phyloP scores from a whole-genome alignment of 1,284 basidiomycete species.

The Microbotryum saponariae region DNA sequence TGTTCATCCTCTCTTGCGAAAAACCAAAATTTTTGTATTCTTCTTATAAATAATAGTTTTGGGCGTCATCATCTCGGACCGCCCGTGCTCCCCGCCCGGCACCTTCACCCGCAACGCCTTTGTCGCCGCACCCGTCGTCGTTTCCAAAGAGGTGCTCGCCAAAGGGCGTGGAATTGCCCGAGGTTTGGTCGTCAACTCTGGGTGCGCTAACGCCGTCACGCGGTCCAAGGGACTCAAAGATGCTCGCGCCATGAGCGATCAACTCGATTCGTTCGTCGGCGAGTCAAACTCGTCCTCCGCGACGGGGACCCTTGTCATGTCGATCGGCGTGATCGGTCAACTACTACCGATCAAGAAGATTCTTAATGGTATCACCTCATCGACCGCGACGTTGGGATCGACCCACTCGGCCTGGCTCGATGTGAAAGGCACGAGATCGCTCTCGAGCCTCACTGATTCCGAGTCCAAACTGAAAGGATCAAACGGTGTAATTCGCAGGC shows the following conservation, averaged over 20 bases:
- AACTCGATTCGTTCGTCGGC: slow-evolving; percentile 60
- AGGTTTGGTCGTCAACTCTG: slow-evolving; percentile 84
- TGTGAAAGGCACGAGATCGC: too few relatives aligned
- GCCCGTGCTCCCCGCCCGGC: slow-evolving; percentile 61
- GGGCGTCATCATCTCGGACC: slow-evolving; percentile 71
- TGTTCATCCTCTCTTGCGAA: too few relatives aligned
- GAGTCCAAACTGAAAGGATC: too few relatives aligned
- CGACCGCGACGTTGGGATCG: slow-evolving; percentile 43
- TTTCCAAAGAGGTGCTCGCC: slow-evolving; percentile 67
- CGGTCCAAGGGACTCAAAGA: slow-evolving; percentile 79
- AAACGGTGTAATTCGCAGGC: too few relatives aligned
- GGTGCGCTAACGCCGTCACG: slow-evolving; percentile 91
- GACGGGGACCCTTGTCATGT: slow-evolving; percentile 75
- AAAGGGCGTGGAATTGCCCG: slow-evolving; percentile 59
- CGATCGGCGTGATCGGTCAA: slow-evolving; percentile 95
- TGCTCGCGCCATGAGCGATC: slow-evolving; percentile 75
- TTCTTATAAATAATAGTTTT: too few relatives aligned
- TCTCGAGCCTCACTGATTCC: too few relatives aligned
- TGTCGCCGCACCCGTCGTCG: slow-evolving; percentile 88
- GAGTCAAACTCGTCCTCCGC: slow-evolving; percentile 30
- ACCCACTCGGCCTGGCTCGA: slow-evolving; percentile 67
- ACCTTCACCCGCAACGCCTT: slow-evolving; percentile 94
- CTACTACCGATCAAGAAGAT: slow-evolving; percentile 80
- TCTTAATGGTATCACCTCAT: slow-evolving; percentile 54
- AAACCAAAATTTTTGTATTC: too few relatives aligned